phyloP scores from a whole-genome alignment of 2,329 filamentous ascomycete species.

The Colletotrichum sp. region DNA sequence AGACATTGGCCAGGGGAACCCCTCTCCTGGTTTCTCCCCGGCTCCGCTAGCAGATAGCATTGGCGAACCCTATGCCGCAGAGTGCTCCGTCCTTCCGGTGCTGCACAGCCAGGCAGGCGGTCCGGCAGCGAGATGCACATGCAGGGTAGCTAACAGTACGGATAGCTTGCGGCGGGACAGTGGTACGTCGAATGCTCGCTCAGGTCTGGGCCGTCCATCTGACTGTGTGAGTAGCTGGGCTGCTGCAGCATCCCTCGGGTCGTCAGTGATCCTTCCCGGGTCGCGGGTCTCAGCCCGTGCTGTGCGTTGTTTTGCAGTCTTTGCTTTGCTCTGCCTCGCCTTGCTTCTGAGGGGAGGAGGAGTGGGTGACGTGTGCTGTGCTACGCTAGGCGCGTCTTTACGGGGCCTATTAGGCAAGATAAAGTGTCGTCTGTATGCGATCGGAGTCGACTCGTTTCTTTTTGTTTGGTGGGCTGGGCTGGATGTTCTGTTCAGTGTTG shows the following conservation, averaged over 20 bases:
- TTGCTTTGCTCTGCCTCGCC: not conserved
- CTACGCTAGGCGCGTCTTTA: not conserved
- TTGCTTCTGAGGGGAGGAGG: not conserved
- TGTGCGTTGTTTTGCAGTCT: not conserved
- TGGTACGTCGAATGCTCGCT: not conserved
- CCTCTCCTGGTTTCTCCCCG: not conserved
- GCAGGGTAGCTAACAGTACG: conserved; percentile 12
- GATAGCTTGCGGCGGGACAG: conserved; percentile 5
- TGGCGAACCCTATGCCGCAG: not conserved
- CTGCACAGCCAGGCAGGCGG: not conserved
- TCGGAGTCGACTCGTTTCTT: conserved; percentile 1
- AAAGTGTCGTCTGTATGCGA: not conserved
- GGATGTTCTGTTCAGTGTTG: not conserved
- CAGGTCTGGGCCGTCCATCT: not conserved
- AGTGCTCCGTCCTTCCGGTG: conserved; percentile 6
- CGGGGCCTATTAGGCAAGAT: not conserved
- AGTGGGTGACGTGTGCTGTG: not conserved
- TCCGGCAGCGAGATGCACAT: not conserved
- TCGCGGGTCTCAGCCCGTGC: conserved; percentile 8
- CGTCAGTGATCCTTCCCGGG: not conserved
- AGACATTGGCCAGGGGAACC: not conserved
- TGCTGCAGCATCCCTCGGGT: not conserved
- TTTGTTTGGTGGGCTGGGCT: not conserved
- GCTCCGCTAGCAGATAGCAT: not conserved
- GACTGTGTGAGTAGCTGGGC: not conserved